A percentile compares a stretch with the other conserved stretches of the same genome.
Conservation (phyloP, 177 flowering plant species). For the Tripterygium wilfordii region DNA sequence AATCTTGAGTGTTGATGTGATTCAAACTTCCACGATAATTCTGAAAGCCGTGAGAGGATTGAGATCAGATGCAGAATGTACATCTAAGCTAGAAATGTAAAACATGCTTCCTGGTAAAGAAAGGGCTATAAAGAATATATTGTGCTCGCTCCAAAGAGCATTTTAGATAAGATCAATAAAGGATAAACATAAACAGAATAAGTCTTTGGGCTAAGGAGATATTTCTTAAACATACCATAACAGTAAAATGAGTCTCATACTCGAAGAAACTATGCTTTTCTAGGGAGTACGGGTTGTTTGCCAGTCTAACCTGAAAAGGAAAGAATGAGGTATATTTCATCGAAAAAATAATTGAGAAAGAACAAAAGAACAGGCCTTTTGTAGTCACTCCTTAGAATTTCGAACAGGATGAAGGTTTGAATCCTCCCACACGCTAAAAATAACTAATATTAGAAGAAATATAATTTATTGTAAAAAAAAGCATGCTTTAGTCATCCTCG, state of each 20-base stretch:
- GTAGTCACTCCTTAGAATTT: too few relatives aligned
- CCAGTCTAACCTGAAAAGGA: constrained; percentile 73
- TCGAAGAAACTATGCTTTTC: constrained; percentile 73
- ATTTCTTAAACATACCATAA: constrained; percentile 62
- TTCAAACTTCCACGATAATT: constrained; percentile 77
- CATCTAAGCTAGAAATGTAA: too few relatives aligned
- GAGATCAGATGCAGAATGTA: too few relatives aligned
- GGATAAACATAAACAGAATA: neutral
- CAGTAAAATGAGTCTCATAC: constrained; percentile 98
- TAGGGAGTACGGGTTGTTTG: constrained; percentile 78
- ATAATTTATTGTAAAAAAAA: neutral
- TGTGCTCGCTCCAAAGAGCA: neutral
- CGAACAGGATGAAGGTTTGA: too few relatives aligned
- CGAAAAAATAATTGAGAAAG: neutral
- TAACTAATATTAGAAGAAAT: neutral
- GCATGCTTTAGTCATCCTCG: too few relatives aligned
- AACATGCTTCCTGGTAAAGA: too few relatives aligned
- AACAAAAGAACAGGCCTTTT: too few relatives aligned
- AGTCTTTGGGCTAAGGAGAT: neutral
- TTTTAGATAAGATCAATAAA: neutral
- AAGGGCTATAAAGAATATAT: too few relatives aligned
- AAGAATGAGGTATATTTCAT: constrained; percentile 2
- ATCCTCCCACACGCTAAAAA: too few relatives aligned
- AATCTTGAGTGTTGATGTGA: constrained; percentile 85
- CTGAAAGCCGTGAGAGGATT: constrained; percentile 41